Evolutionary conservation across 179 eudicot species (phyloP), one percentile per base, ranked within the genome.

Genomic region (Spergularia azorica): DNA sequence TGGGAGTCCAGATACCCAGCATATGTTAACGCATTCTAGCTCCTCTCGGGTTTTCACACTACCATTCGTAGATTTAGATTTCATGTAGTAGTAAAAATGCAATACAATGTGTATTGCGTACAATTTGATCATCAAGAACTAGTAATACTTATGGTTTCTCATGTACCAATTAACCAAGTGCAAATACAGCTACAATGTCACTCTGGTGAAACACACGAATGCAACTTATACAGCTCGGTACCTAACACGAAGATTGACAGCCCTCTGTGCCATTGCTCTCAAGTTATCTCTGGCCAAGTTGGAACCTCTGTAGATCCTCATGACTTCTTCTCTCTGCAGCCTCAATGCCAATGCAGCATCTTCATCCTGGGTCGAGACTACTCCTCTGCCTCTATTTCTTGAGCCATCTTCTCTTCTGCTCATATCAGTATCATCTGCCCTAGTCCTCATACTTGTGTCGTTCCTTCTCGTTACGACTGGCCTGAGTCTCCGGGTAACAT

Each of bases 331-430:
- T 77, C 97, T 89, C 79, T 93, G 99, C 72, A 95, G 67, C 76
- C 95, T 90, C 77, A 91, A 70, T 68, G 99, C 97, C 72, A 95
- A 79, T 57, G 95, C 95, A 64, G 98, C 95, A 85, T 95, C 98
- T 78, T 85, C 94, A 62, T 95, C 94, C 74, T 93, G 95, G 80
- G 72, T 77, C 20, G 86, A 63, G 3, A 80, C 32, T 26, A 26
- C 78, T 38, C 63, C 79, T 68, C 81, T 73, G 54, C 73, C 73
- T 26, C 71, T 76, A 64, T 67, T 72, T 79, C 78, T 69, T 21
- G 56, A 14, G 8, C 71, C 41, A 17, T 61, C 75, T 59, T 55
- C 80, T 55, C 73, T 65, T 64, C 83, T 39, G 63, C 84, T 79
- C 3, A 21, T 9, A 51, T 7, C 20, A 52, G 5, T 36, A 61